These are phyloP conservation scores for Neurospora africana DNA, from an alignment of 495 filamentous ascomycete species.

Conservation along the genomic window DNA sequence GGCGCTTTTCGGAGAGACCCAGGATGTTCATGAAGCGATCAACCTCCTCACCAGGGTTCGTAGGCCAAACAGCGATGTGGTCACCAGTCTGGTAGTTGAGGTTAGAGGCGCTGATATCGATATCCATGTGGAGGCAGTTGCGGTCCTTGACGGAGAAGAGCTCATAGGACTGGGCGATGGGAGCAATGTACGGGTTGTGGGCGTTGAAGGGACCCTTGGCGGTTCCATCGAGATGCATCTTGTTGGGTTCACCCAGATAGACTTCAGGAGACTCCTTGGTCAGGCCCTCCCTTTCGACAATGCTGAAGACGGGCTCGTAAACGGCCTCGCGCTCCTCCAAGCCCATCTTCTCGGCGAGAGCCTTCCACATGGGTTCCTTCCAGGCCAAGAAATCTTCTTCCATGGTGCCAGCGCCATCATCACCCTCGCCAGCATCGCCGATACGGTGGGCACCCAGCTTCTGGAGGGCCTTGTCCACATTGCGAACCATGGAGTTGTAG, in stretches of 20 bases:
- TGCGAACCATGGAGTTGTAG: conserved; percentile 97
- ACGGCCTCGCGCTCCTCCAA: conserved; percentile 92
- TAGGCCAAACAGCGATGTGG: conserved; percentile 95
- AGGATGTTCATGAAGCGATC: conserved; percentile 79
- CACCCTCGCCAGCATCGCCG: conserved; percentile 84
- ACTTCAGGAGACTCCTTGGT: conserved; percentile 72
- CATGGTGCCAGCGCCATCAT: conserved; percentile 98
- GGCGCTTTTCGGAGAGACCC: conserved; percentile 61
- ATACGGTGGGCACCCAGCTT: conserved; percentile 77
- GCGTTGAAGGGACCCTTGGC: conserved; percentile 89
- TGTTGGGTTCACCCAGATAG: conserved; percentile 93
- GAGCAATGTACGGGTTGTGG: conserved; percentile 94
- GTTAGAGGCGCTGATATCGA: conserved; percentile 79
- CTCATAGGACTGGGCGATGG: conserved; percentile 82
- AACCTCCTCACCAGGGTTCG: conserved; percentile 86
- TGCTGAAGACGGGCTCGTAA: conserved; percentile 86
- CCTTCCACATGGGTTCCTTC: conserved; percentile 99
- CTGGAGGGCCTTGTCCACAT: conserved; percentile 66
- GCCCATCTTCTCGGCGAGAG: conserved; percentile 66
- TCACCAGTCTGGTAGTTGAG: conserved; percentile 92
- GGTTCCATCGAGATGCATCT: conserved; percentile 79
- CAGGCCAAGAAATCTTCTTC: conserved; percentile 98
- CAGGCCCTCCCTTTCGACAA: conserved; percentile 66
- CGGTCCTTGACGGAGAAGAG: conserved; percentile 84
- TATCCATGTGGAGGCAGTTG: conserved; percentile 96